Evolutionary conservation across 371 early-diverging fungal genomes (phyloP), one percentile per base, ranked within the genome.

Genomic region (Rhizopus sp.): DNA sequence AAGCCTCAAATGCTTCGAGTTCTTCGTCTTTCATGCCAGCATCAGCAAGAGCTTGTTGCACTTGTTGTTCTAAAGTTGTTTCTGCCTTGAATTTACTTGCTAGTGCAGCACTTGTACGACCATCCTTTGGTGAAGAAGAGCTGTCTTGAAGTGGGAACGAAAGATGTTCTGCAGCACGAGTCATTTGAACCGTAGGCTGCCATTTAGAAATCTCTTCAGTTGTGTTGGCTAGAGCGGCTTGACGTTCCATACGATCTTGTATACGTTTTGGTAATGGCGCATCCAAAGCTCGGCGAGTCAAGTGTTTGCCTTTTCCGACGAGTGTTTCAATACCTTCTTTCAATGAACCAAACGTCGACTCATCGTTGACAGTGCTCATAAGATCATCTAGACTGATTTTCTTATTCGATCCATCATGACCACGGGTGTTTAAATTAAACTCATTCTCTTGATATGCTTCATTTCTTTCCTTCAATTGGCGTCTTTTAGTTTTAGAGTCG

Each of bases 91-190:
- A 86, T 12, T 82, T 82, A 39, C 73, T 73, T 3, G 88, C 85
- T 50, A 94, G 68, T 3, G 84, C 62, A 53, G 75, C 72, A 57
- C 80, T 78, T 5, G 76, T 59, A 3, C 60, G 61, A 6, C 68
- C 62, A 9, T 72, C 60, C 8, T 59, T 60, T 5, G 74, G 49
- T 4, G 75, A 64, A 7, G 63, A 61, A 37, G 47, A 23, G 9
- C 39, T 44, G 5, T 66, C 61, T 33, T 53, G 57, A 70, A 88
- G 60, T 4, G 91, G 88, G 68, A 96, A 95, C 40, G 77, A 68
- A 38, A 98, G 64, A 70, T 91, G 91, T 30, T 93, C 96, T 4
- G 93, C 92, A 60, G 85, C 81, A 39, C 96, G 86, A 72, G 93
- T 93, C 69, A 87, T 75, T 49, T 88, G 81, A 15, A 97, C 89